Base-by-base conservation (phyloP, 148 eudicot species). In the Pharnaceum exiguum region DNA sequence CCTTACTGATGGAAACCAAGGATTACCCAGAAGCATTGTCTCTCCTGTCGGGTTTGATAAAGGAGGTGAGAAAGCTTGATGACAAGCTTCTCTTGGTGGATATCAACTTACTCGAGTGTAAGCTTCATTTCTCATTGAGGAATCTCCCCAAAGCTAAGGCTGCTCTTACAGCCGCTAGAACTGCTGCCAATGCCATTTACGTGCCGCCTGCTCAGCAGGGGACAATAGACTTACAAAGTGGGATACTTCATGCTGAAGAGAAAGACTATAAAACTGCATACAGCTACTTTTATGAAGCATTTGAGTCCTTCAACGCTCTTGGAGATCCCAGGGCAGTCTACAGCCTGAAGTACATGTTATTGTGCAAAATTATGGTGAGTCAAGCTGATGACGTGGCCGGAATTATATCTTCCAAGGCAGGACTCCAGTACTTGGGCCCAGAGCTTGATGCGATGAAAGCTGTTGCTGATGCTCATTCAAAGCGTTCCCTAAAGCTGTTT, bases 141-240 rank as follows among this genome's bases (percentile, higher is more conserved):
- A 76, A 76, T 37, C 80, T 76, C 11, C 80, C 80, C 26, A 76
- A 76, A 60, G 80, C 80, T 28, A 76, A 76, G 80, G 80, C 80
- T 63, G 68, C 80, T 8, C 74, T 76, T 21, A 76, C 80, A 22
- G 80, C 80, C 2, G 80, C 80, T 29, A 63, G 80, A 68, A 76
- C 77, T 12, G 80, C 80, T 2, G 80, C 80, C 60, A 76, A 76
- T 48, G 80, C 80, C 16, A 76, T 76, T 50, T 76, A 76, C 37
- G 80, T 76, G 16, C 80, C 80, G 13, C 80, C 80, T 10, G 80
- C 80, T 55, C 80, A 76, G 35, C 80, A 76, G 45, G 80, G 80
- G 29, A 76, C 80, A 5, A 76, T 76, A 5, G 80, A 76, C 60
- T 52, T 76, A 26, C 80, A 72, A 59, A 76, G 80, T 16, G 80